These are phyloP conservation scores for Micromonas pusilla DNA, from an alignment of 139 green algal genomes.

Conservation along the genomic window DNA sequence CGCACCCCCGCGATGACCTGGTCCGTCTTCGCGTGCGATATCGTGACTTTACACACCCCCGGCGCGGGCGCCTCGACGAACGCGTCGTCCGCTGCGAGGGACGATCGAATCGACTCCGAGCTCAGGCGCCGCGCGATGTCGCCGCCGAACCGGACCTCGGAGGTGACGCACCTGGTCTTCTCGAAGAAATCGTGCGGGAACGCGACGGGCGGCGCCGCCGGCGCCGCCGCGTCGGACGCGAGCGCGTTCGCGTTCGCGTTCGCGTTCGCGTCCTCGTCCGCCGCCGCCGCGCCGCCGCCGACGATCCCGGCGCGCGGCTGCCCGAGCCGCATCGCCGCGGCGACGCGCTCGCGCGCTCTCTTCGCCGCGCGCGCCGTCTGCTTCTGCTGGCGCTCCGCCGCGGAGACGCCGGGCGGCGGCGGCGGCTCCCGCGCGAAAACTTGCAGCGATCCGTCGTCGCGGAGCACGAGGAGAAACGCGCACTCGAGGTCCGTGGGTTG, in stretches of 20 bases:
- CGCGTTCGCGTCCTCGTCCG: not conserved
- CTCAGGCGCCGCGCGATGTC: slow-evolving; percentile 19
- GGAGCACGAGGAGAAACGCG: slow-evolving; percentile 27
- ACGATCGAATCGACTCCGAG: slow-evolving; percentile 23
- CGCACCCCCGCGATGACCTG: slow-evolving; percentile 37
- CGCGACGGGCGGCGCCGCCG: not conserved
- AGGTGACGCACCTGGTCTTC: slow-evolving; percentile 31
- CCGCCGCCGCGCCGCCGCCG: not conserved
- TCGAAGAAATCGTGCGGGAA: slow-evolving; percentile 46
- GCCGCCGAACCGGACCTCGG: slow-evolving; percentile 33
- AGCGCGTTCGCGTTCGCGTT: not conserved
- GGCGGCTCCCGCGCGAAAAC: slow-evolving; percentile 11
- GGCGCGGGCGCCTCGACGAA: slow-evolving; percentile 33
- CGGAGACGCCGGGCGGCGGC: not conserved
- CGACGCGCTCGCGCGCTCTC: not conserved
- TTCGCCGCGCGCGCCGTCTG: not conserved
- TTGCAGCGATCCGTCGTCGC: slow-evolving; percentile 37
- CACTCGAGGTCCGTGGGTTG: not conserved
- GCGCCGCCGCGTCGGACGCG: not conserved
- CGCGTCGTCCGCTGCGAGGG: slow-evolving; percentile 35
- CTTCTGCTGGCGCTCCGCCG: not conserved
- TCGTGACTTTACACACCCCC: slow-evolving; percentile 29
- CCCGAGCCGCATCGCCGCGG: too few relatives aligned
- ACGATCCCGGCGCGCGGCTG: not conserved
- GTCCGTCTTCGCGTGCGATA: slow-evolving; percentile 30